Base-by-base conservation (phyloP, 768 basidiomycete species). In the Collybia mongolica region DNA sequence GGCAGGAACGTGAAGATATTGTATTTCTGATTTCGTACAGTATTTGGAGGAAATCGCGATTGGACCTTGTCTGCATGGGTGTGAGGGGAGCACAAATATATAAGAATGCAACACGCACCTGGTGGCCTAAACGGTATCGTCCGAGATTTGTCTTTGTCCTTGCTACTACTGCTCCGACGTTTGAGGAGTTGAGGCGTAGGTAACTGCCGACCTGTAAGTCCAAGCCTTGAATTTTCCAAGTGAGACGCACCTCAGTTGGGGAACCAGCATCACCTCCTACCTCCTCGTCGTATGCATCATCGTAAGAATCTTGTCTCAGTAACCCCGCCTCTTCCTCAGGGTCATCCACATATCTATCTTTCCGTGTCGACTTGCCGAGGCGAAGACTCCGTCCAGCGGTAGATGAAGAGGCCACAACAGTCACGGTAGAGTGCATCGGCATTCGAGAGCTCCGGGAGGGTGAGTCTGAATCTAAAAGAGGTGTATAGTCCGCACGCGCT, bases 11-110 rank as follows among this genome's bases (percentile, higher is more conserved):
- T 93, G 72, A 92, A 81, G 47, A 90, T 76, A 65, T 95, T 96
- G 78, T 98, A 98, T 74, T 99, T 99, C 69, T 98, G 96, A 61
- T 99, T 99, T 59, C 91, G 86, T 49, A 97, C 91, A 42, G 88
- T 86, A 69, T 99, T 99, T 24, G 94, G 80, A 15, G 96, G 86
- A 55, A 82, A 92, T 55, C 74, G 75, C 26, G 75, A 77, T 58
- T 84, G 88, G 11, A 85, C 59, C 67, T 89, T 92, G 15, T 88
- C 90, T 89, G 65, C 8, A 35, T 22, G 38, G 2, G n/a, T 18
- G 23, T 47, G 17, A 47, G 46, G 18, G 15, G 12, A 46, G 8
- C 32, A 32, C 12, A 44, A 28, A 38, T 41, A 40, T 18, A 36
- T 22, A 32, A 20, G 26, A 26, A 44, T 32, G 39, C 5, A 37